Conservation (phyloP, 192 early-diverging fungal species). For the Globomyces pollinis-pini region DNA sequence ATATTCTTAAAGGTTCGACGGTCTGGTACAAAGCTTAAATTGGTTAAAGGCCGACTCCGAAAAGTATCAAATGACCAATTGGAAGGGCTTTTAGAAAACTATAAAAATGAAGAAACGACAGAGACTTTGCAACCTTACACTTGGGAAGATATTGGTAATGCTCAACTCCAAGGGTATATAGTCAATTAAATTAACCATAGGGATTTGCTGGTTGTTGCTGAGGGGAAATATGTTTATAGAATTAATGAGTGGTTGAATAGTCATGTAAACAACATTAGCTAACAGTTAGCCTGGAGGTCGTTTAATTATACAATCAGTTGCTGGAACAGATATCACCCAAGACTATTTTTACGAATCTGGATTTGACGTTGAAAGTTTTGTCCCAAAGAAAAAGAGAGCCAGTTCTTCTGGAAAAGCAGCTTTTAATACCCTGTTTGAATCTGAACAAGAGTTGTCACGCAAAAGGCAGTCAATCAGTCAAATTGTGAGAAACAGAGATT, state of each 20-base stretch:
- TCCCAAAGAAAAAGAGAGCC: slow-evolving; percentile 7
- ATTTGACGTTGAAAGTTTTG: slow-evolving; percentile 6
- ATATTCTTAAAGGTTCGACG: not conserved
- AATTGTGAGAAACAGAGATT: not conserved
- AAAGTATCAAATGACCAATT: not conserved
- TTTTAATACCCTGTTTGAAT: not conserved
- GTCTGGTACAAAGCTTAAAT: not conserved
- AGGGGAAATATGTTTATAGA: slow-evolving; percentile 16
- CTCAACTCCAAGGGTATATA: too few relatives aligned
- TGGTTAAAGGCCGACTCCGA: not conserved
- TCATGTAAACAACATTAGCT: too few relatives aligned
- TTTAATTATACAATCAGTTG: slow-evolving; percentile 22
- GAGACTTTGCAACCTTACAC: slow-evolving; percentile 7
- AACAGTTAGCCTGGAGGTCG: slow-evolving; percentile 27
- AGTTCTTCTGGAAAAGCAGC: slow-evolving; percentile 1
- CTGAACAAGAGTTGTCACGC: not conserved
- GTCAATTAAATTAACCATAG: too few relatives aligned
- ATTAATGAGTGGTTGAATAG: slow-evolving; percentile 12
- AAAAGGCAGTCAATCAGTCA: not conserved
- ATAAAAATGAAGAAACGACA: too few relatives aligned
- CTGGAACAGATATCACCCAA: slow-evolving; percentile 28
- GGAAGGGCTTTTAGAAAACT: too few relatives aligned
- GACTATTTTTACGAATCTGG: slow-evolving; percentile 16
- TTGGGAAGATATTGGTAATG: slow-evolving; percentile 17
- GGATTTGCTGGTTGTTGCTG: slow-evolving; percentile 20